Evolutionary conservation across 1,284 basidiomycete genomes (phyloP).

Genomic region (Boletus semigastroideus): DNA sequence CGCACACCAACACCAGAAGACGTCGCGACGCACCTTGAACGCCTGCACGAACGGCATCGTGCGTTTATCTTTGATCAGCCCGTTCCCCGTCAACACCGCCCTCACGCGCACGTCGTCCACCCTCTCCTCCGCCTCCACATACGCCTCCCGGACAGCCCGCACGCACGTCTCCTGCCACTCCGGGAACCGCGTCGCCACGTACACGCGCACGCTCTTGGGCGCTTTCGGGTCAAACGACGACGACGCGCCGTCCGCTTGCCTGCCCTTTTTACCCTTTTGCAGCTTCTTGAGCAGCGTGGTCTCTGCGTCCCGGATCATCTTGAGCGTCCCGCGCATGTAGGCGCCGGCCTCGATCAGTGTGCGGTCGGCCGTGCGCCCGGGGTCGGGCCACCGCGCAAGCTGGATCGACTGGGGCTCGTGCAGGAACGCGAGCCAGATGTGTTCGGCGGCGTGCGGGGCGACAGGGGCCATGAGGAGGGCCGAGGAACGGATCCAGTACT

Average conservation of each 20-base stretch:
- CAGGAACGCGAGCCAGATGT: conserved; percentile 82
- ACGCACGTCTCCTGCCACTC: conserved; percentile 92
- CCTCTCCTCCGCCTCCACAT: conserved; percentile 55
- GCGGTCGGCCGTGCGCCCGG: conserved; percentile 55
- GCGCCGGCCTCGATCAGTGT: conserved; percentile 69
- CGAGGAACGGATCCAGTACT: conserved; percentile 82
- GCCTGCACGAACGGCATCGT: conserved; percentile 93
- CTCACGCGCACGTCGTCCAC: conserved; percentile 87
- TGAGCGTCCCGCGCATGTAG: conserved; percentile 86
- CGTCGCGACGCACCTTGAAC: conserved; percentile 69
- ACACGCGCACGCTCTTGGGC: conserved; percentile 85
- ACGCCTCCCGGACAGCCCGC: conserved; percentile 71
- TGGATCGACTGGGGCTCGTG: conserved; percentile 80
- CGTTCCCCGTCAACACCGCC: conserved; percentile 67
- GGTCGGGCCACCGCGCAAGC: conserved; percentile 76
- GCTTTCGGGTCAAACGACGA: conserved; percentile 75
- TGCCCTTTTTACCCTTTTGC: conserved; percentile 58
- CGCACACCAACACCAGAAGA: neutral
- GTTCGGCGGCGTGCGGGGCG: conserved; percentile 94
- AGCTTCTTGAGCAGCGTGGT: conserved; percentile 74
- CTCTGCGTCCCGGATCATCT: conserved; percentile 91
- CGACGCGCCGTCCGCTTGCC: conserved; percentile 34
- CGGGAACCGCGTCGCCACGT: conserved; percentile 90
- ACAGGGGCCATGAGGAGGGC: conserved; percentile 85
- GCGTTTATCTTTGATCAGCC: conserved; percentile 93